These are phyloP conservation scores for Tetrapisispora nanseiensis DNA, from an alignment of 805 yeast genomes.

Conservation along the genomic window DNA sequence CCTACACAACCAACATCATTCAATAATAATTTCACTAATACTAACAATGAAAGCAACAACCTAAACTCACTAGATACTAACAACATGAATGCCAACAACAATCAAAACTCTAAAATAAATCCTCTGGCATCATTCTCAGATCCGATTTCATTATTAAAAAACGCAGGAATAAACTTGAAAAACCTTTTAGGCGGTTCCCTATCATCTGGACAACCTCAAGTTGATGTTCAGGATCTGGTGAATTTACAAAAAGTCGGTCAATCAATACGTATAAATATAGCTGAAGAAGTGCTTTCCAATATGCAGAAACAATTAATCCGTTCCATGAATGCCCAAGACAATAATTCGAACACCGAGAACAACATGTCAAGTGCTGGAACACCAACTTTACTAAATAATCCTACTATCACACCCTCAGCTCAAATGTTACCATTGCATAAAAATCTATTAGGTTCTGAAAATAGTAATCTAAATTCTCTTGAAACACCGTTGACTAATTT, in stretches of 20 bases:
- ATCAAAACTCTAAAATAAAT: background rate
- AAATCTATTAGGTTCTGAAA: slow-evolving; percentile 4
- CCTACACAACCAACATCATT: background rate
- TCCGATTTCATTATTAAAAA: slow-evolving; percentile 2
- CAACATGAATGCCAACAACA: background rate
- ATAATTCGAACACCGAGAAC: background rate
- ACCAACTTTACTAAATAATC: slow-evolving; percentile 8
- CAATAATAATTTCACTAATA: background rate
- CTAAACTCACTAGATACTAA: background rate
- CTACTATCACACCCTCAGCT: slow-evolving; percentile 20
- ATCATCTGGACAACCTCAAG: background rate
- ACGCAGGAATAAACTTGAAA: slow-evolving; percentile 7
- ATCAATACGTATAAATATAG: slow-evolving; percentile 15
- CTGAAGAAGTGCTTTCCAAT: slow-evolving; percentile 25
- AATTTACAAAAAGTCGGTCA: slow-evolving; percentile 7
- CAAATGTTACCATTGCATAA: slow-evolving; percentile 19
- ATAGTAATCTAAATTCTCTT: background rate
- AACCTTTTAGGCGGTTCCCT: background rate
- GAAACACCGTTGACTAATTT: background rate
- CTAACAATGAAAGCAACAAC: background rate
- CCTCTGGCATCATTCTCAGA: background rate
- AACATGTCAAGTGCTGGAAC: background rate
- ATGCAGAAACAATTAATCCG: slow-evolving; percentile 19
- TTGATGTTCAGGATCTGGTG: slow-evolving; percentile 21
- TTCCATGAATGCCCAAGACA: background rate